Evolutionary conservation across 2,329 filamentous ascomycete genomes (phyloP).

Genomic region (Calonectria ilicicola): DNA sequence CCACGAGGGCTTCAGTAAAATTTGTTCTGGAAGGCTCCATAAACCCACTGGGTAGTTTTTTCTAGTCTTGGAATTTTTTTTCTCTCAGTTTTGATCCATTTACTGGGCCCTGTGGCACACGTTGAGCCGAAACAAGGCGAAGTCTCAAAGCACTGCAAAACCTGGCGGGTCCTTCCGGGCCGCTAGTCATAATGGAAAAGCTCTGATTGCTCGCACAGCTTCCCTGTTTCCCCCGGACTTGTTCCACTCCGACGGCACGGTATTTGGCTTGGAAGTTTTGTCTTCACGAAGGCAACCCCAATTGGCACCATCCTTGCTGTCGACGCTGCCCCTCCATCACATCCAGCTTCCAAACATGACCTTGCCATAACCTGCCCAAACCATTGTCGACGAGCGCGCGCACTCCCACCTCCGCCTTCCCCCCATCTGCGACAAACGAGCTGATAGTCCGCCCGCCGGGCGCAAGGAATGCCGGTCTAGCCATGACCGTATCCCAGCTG

Average conservation of each 20-base stretch:
- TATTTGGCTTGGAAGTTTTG: slow-evolving; percentile 33
- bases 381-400: slow-evolving; percentile 20
- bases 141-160: slow-evolving; percentile 20
- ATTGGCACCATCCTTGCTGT: slow-evolving; percentile 25
- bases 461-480: slow-evolving; percentile 50
- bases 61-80: background rate
- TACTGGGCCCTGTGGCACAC: slow-evolving; percentile 1
- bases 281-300: slow-evolving; percentile 26
- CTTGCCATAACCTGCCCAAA: slow-evolving; percentile 32
- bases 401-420: slow-evolving; percentile 10
- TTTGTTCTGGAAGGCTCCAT: background rate
- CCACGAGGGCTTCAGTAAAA: background rate
- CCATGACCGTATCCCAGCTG: slow-evolving; percentile 59
- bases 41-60: background rate
- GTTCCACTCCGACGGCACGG: slow-evolving; percentile 32
- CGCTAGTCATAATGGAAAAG: slow-evolving; percentile 44
- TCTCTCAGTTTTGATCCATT: background rate
- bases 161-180: slow-evolving; percentile 42
- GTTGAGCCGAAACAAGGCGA: slow-evolving; percentile 46
- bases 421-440: slow-evolving; percentile 22
- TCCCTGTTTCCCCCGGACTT: slow-evolving; percentile 31
- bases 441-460: slow-evolving; percentile 28
- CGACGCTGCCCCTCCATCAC: slow-evolving; percentile 10
- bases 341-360: slow-evolving; percentile 32
- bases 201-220: slow-evolving; percentile 41